Evolutionary conservation across 768 basidiomycete species (phyloP).

Genomic region (Neoboletus brunneissimus): DNA sequence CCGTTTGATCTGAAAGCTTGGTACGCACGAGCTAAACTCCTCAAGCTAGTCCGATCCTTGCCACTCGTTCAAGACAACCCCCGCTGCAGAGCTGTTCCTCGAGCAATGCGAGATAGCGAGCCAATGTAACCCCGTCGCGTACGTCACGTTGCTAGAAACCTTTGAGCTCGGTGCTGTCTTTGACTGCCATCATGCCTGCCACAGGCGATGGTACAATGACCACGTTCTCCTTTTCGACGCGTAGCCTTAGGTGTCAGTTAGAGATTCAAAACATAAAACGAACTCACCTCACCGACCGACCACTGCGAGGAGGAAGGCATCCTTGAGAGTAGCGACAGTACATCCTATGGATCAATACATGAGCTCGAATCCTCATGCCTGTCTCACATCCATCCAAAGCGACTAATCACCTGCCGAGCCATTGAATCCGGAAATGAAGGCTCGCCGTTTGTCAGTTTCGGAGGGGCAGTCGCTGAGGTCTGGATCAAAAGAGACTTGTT

Average conservation of each 20-base stretch:
- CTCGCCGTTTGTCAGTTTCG: slow-evolving; percentile 77
- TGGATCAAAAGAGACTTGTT: slow-evolving; percentile 29
- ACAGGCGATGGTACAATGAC: too few species aligned
- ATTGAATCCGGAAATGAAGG: slow-evolving; percentile 89
- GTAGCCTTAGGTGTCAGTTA: background rate
- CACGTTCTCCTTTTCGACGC: slow-evolving; percentile 42
- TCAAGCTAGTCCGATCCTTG: slow-evolving; percentile 79
- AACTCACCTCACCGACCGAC: slow-evolving; percentile 68
- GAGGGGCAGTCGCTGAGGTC: slow-evolving; percentile 91
- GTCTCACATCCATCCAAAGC: background rate
- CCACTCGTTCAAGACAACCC: slow-evolving; percentile 70
- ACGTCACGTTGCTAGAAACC: too few species aligned
- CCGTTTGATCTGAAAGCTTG: background rate
- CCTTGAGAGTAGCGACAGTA: slow-evolving; percentile 67
- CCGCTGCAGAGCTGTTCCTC: too few species aligned
- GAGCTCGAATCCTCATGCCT: background rate
- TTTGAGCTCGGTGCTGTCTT: too few species aligned
- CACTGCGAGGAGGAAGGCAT: slow-evolving; percentile 89
- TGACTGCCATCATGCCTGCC: too few species aligned
- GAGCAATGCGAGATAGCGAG: too few species aligned
- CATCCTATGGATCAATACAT: slow-evolving; percentile 47
- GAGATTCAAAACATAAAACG: background rate
- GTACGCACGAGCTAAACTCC: slow-evolving; percentile 73
- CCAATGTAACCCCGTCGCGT: too few species aligned
- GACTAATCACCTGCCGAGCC: slow-evolving; percentile 77